Conservation (phyloP, 352 stramenopile genomes). For the Phytophthora sp. region DNA sequence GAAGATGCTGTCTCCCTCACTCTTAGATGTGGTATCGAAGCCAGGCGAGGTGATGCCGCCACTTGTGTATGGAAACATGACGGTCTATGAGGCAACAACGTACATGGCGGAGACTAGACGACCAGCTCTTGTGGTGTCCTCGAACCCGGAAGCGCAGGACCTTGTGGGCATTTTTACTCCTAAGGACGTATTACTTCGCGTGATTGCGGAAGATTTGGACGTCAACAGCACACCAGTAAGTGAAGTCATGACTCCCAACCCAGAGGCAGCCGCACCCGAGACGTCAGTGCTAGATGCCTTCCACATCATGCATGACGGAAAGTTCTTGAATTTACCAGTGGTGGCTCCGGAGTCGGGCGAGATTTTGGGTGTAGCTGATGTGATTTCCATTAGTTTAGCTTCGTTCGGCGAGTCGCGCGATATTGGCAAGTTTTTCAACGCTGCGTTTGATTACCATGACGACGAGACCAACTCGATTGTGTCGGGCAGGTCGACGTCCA, state of each 20-base stretch:
- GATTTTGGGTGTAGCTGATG: constrained; percentile 83
- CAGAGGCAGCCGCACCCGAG: constrained; percentile 93
- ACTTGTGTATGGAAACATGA: constrained; percentile 74
- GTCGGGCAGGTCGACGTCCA: constrained; percentile 64
- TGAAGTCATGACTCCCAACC: constrained; percentile 96
- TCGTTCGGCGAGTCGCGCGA: constrained; percentile 83
- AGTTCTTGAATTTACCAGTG: constrained; percentile 97
- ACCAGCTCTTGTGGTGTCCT: constrained; percentile 75
- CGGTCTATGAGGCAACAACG: constrained; percentile 71
- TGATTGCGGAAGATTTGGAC: constrained; percentile 92
- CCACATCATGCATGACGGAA: constrained; percentile 98
- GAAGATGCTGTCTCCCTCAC: constrained; percentile 87
- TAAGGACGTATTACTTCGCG: constrained; percentile 97
- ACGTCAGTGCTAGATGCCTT: constrained; percentile 97
- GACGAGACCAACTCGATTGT: constrained; percentile 58
- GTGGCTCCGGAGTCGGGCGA: constrained; percentile 77
- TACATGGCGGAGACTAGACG: constrained; percentile 84
- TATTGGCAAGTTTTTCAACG: constrained; percentile 82
- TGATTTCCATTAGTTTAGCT: constrained; percentile 77
- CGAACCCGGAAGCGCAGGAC: constrained; percentile 53
- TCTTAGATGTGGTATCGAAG: constrained; percentile 73
- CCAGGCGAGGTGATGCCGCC: constrained; percentile 73
- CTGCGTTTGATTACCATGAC: constrained; percentile 78
- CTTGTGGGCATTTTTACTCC: constrained; percentile 98
- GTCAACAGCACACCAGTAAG: constrained; percentile 89